Percentiles rank a stretch among this genome's conserved stretches.
phyloP scores from a whole-genome alignment of 495 filamentous ascomycete species.

The Polyplosphaeria fusca region DNA sequence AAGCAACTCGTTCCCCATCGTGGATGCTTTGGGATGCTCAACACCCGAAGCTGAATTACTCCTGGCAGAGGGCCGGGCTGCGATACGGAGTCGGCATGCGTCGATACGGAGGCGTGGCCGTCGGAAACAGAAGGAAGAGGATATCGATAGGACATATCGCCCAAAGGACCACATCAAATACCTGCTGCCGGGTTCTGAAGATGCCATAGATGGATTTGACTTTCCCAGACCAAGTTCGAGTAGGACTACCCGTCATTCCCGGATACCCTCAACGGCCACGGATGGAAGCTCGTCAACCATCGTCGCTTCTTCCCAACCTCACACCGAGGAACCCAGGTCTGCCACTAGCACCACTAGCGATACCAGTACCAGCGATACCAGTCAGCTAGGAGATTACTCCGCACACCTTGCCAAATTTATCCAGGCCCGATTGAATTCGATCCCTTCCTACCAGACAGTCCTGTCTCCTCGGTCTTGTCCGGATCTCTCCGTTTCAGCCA shows the following conservation, averaged over 20 bases:
- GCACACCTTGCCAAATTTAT: slow-evolving; percentile 27
- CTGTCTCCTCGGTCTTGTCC: slow-evolving; percentile 20
- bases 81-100: slow-evolving; percentile 13
- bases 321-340: background rate
- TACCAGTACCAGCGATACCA: no score
- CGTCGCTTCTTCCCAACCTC: background rate
- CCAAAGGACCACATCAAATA: slow-evolving; percentile 18
- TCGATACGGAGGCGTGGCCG: slow-evolving; percentile 4
- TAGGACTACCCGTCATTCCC: slow-evolving; percentile 3
- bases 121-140: background rate
- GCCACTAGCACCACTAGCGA: no score
- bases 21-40: slow-evolving; percentile 27
- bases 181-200: background rate
- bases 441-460: slow-evolving; percentile 12
- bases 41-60: slow-evolving; percentile 21
- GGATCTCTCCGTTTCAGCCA: slow-evolving; percentile 1
- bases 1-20: slow-evolving; percentile 24
- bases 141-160: background rate
- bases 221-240: background rate
- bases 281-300: slow-evolving; percentile 16
- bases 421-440: slow-evolving; percentile 17
- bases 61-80: slow-evolving; percentile 25
- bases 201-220: background rate
- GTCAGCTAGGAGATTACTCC: slow-evolving; percentile 19
- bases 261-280: slow-evolving; percentile 11